Base-by-base conservation (phyloP, 345 rosid genomes). In the Sisymbrium irio region DNA sequence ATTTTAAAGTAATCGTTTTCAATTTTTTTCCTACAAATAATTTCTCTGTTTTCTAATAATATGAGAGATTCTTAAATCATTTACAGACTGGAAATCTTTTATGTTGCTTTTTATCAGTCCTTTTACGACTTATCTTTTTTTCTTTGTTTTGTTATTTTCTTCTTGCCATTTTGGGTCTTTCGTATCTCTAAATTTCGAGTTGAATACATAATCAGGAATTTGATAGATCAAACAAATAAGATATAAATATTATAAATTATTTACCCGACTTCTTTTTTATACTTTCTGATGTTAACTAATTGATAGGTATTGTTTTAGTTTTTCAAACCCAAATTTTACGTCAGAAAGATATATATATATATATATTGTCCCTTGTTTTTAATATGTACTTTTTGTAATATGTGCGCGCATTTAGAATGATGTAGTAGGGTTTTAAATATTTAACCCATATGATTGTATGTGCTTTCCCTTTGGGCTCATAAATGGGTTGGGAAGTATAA, bases 51-150 rank as follows among this genome's bases (percentile, higher is more conserved):
- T 53, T 53, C 15, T 25, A 22, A 33, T 53, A 28, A 1, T 11
- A 75, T 32, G 59, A 67, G 44, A 67, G 62, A 60, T 60, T 75
- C 63, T 39, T 40, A 12, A 41, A 68, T 54, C 11, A 30, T 61
- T 74, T 42, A 69, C 65, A 68, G 58, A 50, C 58, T 68, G 65
- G 58, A 42, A 13, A 2, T 17, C 20, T 17, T 3, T 13, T 41
- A 30, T 22, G 25, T 50, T 67, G 47, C 55, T 61, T 65, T 65
- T 62, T 51, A 47, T 61, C 36, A 40, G 39, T 51, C 55, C 41
- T 75, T 74, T 67, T 40, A n/a, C 49, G 45, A 51, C 13, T 39
- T 10, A 27, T 57, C 41, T 45, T 50, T 58, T 51, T 12, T 30
- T 20, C 0, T 10, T 11, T 18, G n/a, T 22, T 14, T 75, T 68